A percentile compares a stretch with the other conserved stretches of the same genome.
These are phyloP conservation scores for Polychaeton citri DNA, from an alignment of 2,329 filamentous ascomycete species.

Conservation along the genomic window DNA sequence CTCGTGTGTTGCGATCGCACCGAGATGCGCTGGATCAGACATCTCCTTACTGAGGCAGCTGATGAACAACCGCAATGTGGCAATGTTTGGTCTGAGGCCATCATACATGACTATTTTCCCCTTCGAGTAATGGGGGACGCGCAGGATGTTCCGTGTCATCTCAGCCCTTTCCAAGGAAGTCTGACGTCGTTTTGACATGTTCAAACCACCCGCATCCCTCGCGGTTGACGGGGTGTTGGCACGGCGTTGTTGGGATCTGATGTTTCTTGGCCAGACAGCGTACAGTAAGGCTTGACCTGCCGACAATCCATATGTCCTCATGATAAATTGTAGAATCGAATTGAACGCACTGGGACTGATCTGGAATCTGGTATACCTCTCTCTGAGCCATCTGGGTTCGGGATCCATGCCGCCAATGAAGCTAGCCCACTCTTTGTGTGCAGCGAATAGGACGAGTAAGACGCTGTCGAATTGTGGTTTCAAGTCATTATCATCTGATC, in stretches of 20 bases:
- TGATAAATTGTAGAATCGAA: constrained; percentile 39
- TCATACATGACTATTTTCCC: constrained; percentile 10
- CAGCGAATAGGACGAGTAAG: not conserved
- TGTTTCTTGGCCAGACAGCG: constrained; percentile 27
- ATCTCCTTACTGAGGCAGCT: not conserved
- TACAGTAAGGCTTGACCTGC: constrained; percentile 36
- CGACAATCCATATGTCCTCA: constrained; percentile 33
- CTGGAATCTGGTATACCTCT: not conserved
- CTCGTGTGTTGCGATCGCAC: not conserved
- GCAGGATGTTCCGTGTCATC: constrained; percentile 3
- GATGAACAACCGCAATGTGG: constrained; percentile 10
- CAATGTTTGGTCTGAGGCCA: constrained; percentile 9
- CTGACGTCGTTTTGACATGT: not conserved
- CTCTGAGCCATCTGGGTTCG: not conserved
- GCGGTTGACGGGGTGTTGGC: not conserved
- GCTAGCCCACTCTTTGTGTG: not conserved
- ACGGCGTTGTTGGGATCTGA: not conserved
- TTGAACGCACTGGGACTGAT: constrained; percentile 32
- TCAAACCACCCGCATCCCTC: not conserved
- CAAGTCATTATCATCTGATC: not conserved
- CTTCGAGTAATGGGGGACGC: not conserved
- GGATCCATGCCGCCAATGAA: not conserved
- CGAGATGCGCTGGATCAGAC: not conserved
- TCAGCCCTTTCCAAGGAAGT: constrained; percentile 5
- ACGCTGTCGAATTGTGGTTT: not conserved